These are phyloP conservation scores for Pleurotus ostreatus DNA, from an alignment of 768 basidiomycete genomes.

Conservation along the genomic window DNA sequence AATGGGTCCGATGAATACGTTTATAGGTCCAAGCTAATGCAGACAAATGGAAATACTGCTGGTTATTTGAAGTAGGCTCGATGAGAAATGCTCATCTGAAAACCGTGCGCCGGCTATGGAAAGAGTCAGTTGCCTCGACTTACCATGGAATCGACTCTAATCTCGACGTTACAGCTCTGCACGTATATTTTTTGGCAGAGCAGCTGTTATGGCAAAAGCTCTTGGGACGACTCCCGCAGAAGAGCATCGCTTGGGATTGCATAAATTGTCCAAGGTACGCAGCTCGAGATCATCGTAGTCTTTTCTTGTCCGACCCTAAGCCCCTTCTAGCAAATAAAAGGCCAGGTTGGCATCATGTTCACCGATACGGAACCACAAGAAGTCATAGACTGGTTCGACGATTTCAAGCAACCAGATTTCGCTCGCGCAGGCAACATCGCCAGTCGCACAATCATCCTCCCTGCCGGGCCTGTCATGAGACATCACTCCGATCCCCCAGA, in stretches of 20 bases:
- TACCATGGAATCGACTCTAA: neutral
- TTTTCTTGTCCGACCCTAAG: neutral
- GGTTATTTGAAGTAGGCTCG: slow-evolving; percentile 91
- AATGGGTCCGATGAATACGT: neutral
- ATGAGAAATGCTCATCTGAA: slow-evolving; percentile 95
- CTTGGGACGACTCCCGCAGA: slow-evolving; percentile 84
- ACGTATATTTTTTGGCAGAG: slow-evolving; percentile 84
- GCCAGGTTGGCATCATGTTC: slow-evolving; percentile 91
- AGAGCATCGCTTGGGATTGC: slow-evolving; percentile 76
- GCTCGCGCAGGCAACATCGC: slow-evolving; percentile 86
- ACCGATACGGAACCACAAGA: slow-evolving; percentile 89
- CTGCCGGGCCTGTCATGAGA: slow-evolving; percentile 82
- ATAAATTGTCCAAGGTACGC: slow-evolving; percentile 74
- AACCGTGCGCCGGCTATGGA: slow-evolving; percentile 91
- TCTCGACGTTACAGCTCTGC: slow-evolving; percentile 53
- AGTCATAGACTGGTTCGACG: slow-evolving; percentile 90
- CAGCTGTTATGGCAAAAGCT: slow-evolving; percentile 93
- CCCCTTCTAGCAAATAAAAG: slow-evolving; percentile 75
- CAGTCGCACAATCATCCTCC: slow-evolving; percentile 67
- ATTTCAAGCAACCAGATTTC: slow-evolving; percentile 87
- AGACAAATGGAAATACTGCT: slow-evolving; percentile 93
- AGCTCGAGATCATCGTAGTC: neutral
- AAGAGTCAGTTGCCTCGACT: slow-evolving; percentile 55
- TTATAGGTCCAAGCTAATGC: slow-evolving; percentile 72
- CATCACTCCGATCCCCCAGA: slow-evolving; percentile 76